Evolutionary conservation across 352 stramenopile species (phyloP).

Genomic region (Chrysophaeum taylorii): DNA sequence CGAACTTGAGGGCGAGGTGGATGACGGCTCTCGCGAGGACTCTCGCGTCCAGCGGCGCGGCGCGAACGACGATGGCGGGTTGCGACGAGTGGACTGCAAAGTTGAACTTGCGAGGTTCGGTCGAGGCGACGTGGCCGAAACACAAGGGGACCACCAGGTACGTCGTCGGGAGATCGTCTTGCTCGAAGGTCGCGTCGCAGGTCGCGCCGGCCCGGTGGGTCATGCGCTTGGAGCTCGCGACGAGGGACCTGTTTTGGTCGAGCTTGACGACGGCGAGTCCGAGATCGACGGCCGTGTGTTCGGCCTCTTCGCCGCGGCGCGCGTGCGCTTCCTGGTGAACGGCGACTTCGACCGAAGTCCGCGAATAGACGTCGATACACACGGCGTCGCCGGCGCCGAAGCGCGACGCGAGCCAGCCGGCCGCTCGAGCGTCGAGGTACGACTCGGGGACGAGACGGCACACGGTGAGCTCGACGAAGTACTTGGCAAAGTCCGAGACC

Average conservation of each 20-base stretch:
- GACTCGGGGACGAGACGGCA: not conserved
- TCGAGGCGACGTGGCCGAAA: not conserved
- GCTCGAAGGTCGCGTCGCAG: not conserved
- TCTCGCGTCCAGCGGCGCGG: not conserved
- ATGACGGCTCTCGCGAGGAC: not conserved
- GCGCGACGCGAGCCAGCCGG: not conserved
- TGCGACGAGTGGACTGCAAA: not conserved
- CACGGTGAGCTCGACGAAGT: conserved; percentile 12
- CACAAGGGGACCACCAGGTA: conserved; percentile 6
- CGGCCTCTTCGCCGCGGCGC: not conserved
- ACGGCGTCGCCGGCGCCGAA: not conserved
- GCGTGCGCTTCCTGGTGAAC: conserved; percentile 8
- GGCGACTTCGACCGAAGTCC: not conserved
- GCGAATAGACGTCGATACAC: not conserved
- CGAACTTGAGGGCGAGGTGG: not conserved
- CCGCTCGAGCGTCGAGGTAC: not conserved
- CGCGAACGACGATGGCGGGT: not conserved
- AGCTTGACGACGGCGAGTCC: not conserved
- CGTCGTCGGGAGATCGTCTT: conserved; percentile 11
- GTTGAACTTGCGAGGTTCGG: not conserved
- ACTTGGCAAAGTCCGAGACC: not conserved
- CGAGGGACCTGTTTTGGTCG: not conserved
- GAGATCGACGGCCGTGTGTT: not conserved
- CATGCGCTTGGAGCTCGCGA: not conserved
- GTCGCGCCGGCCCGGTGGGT: not conserved